Evolutionary conservation across 495 filamentous ascomycete genomes (phyloP), one percentile per base, ranked within the genome.

Genomic region (Niebla homalea): DNA sequence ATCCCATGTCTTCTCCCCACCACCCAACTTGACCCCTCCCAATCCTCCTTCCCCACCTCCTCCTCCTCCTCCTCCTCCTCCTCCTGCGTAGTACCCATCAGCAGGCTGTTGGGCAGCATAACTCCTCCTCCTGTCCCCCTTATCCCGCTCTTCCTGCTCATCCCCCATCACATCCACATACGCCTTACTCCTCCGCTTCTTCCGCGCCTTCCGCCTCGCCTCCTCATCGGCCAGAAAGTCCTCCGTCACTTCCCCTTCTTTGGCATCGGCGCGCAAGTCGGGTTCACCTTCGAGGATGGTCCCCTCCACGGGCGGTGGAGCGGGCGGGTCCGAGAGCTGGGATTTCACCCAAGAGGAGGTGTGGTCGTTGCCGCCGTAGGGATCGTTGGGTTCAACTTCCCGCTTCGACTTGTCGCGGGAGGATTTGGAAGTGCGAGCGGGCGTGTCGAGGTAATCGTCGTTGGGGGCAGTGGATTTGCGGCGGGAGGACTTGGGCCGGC

Each of bases 311-410:
- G 70, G 75, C 6, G 77, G 77, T n/a, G 76, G 76, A 48, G 75
- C 74, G 3, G 78, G 74, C 2, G 76, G 77, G 14, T 78, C 73
- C 11, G 65, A 64, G 35, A 69, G 66, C 59, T 78, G 70, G 1
- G 70, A 73, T 51, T 80, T 64, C 4, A 81, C 72, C 78, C 78
- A 81, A 4, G 73, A 77, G 2, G 74, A 70, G 41, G 74, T 80
- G 58, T 81, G 79, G 46, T 80, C 73, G 56, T 57, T 65, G 29
- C 53, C 61, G n/a, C 51, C 63, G 49, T 60, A 63, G 21, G 62
- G 59, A 36, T 58, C 55, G 6, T 53, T 59, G 20, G 42, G 52
- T 20, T 51, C 53, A 37, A 16, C 21, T n/a, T 19, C 50, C 41
- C 23, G 48, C 15, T 19, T 46, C 43, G 29, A 32, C 7, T 32